Base-by-base conservation (phyloP, 2,329 filamentous ascomycete species). In the Hymenoscyphus infarciens region DNA sequence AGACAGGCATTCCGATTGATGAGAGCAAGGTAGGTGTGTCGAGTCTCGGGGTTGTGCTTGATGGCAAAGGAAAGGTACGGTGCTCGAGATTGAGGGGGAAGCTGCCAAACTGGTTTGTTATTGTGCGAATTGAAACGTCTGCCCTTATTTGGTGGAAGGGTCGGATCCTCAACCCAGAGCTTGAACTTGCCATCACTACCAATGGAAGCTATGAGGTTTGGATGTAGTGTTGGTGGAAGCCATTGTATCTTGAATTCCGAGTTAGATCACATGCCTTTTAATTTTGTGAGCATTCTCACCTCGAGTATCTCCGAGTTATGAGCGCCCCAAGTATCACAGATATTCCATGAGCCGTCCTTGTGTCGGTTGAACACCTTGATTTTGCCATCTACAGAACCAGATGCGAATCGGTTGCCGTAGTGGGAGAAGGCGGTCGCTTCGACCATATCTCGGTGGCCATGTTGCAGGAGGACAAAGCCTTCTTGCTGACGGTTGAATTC, bases 261-360 rank as follows among this genome's bases (percentile, higher is more conserved):
- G 60, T 65, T 56, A 63, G 56, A 61, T 65, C 10, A 10, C 53
- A 19, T 19, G 3, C 10, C n/a, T 52, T n/a, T 13, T 25, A 13
- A 25, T 52, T 5, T 52, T 13, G 13, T 25, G 11, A 5, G 1
- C 19, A 25, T 22, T 52, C 45, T 52, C 79, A 92, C 91, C 82
- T 97, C 92, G 64, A 92, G 82, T 66, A 98, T 89, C 77, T 97
- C 92, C 57, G 91, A 91, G 73, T 92, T 90, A 74, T 98, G 94
- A 19, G 92, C 94, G 56, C 85, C 87, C 92, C 93, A 97, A 62
- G 86, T 92, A 77, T 98, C 94, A 73, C 87, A 90, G 42, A 95
- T 79, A 59, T 85, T 83, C 91, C 92, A 97, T 62, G 85, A 80
- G 52, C 87, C 86, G 70, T 92, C 89, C 68, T 87, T 87, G 39